Percentiles rank a stretch among this genome's conserved stretches.
Evolutionary conservation across 1,139 yeast genomes (phyloP).

Genomic region (Saccharomyces uvarum): DNA sequence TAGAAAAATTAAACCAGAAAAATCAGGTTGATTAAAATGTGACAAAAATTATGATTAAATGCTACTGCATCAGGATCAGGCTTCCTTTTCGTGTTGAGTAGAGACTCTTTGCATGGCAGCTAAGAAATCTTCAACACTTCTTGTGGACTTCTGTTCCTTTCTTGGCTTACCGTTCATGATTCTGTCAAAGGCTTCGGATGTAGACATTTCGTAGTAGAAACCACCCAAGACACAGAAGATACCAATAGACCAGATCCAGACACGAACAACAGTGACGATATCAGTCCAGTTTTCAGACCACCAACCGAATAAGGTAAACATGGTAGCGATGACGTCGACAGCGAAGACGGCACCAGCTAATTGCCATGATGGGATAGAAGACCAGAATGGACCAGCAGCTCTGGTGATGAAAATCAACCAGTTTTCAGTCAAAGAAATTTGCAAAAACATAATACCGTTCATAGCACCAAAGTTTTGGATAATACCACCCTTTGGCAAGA

Average conservation of each 20-base stretch:
- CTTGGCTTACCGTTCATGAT: slow-evolving; percentile 81
- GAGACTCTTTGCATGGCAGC: slow-evolving; percentile 96
- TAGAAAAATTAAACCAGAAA: slow-evolving; percentile 1
- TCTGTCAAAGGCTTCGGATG: slow-evolving; percentile 79
- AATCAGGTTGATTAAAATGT: slow-evolving; percentile 3
- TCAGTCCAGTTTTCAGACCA: slow-evolving; percentile 96
- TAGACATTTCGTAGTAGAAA: slow-evolving; percentile 85
- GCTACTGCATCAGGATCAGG: slow-evolving; percentile 29
- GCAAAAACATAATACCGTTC: slow-evolving; percentile 83
- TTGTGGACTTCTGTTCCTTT: slow-evolving; percentile 54
- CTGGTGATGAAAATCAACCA: slow-evolving; percentile 92
- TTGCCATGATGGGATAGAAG: slow-evolving; percentile 86
- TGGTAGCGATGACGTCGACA: slow-evolving; percentile 81
- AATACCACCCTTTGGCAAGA: slow-evolving; percentile 76
- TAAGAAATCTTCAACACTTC: slow-evolving; percentile 88
- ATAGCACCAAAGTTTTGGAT: slow-evolving; percentile 87
- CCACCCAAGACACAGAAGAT: slow-evolving; percentile 93
- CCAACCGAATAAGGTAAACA: slow-evolving; percentile 91
- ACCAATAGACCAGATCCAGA: slow-evolving; percentile 93
- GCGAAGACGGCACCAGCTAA: slow-evolving; percentile 79
- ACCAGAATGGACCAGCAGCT: slow-evolving; percentile 93
- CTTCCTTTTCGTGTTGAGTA: slow-evolving; percentile 79
- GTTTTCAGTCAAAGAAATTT: slow-evolving; percentile 85
- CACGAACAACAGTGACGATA: slow-evolving; percentile 84
- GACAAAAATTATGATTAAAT: background rate